These are phyloP conservation scores for Dichotomocladium elegans DNA, from an alignment of 371 early-diverging fungal genomes.

Conservation along the genomic window DNA sequence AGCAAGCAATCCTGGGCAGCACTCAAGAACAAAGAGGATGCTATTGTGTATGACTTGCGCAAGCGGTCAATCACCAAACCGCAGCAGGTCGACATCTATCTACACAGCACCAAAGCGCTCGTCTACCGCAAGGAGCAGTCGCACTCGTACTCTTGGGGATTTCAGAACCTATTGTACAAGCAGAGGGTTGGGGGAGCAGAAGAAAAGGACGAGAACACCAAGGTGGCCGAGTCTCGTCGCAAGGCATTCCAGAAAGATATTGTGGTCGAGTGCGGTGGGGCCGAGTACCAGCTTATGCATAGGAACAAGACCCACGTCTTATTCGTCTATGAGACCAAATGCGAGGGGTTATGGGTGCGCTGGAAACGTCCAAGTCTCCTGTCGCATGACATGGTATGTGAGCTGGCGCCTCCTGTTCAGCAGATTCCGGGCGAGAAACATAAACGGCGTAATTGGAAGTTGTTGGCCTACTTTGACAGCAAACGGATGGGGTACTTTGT, in stretches of 20 bases:
- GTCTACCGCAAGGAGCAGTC: constrained; percentile 37
- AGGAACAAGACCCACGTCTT: constrained; percentile 30
- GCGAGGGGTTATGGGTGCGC: constrained; percentile 25
- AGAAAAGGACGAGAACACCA: constrained; percentile 1
- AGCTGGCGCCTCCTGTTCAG: constrained; percentile 12
- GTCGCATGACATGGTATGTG: constrained; percentile 42
- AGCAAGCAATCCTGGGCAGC: constrained; percentile 11
- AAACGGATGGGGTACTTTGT: constrained; percentile 46
- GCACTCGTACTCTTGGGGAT: constrained; percentile 52
- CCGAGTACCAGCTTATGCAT: constrained; percentile 22
- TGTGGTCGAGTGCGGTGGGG: constrained; percentile 26
- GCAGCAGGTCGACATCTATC: constrained; percentile 31
- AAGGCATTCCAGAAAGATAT: constrained; percentile 45
- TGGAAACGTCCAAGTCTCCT: constrained; percentile 40
- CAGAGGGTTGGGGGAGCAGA: constrained; percentile 3
- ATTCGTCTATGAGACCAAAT: constrained; percentile 37
- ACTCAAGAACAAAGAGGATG: constrained; percentile 20
- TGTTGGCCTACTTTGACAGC: constrained; percentile 44
- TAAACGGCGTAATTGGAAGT: constrained; percentile 14
- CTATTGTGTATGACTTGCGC: constrained; percentile 27
- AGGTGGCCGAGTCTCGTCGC: constrained; percentile 38
- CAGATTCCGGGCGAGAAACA: neutral
- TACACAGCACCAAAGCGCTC: constrained; percentile 25
- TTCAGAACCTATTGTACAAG: constrained; percentile 40
- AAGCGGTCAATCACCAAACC: constrained; percentile 34